A percentile compares a stretch with the other conserved stretches of the same genome.
Conservation (phyloP, 352 stramenopile species). For the Plasmopara muralis region DNA sequence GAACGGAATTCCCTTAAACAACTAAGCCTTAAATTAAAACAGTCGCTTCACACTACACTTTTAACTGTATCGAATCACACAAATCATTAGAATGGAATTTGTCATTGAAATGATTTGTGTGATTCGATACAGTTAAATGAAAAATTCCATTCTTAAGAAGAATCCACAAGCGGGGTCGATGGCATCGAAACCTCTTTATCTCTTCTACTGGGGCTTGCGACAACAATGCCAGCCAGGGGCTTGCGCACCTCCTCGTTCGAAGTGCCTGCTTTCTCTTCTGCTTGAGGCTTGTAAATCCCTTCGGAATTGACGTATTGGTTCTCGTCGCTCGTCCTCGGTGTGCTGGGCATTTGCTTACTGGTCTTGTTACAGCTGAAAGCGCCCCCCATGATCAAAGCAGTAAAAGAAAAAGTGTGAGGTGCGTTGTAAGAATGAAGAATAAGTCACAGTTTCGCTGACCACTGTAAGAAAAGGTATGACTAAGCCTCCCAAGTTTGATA, state of each 20-base stretch:
- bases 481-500: neutral
- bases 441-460: neutral
- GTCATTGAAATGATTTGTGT: too few species aligned
- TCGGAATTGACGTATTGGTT: slow-evolving; percentile 6
- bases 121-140: neutral
- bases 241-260: too few species aligned
- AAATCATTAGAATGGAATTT: too few species aligned
- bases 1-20: too few species aligned
- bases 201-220: too few species aligned
- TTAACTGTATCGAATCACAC: neutral
- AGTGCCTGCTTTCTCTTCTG: neutral
- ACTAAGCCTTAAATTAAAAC: too few species aligned
- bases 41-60: too few species aligned
- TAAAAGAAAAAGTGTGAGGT: neutral
- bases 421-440: neutral
- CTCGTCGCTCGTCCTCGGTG: slow-evolving; percentile 2
- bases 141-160: neutral
- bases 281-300: slow-evolving; percentile 4
- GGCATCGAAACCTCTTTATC: neutral
- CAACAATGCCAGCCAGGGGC: too few species aligned
- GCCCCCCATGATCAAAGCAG: slow-evolving; percentile 9
- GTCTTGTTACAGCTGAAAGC: slow-evolving; percentile 10
- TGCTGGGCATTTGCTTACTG: slow-evolving; percentile 3
- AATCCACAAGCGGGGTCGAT: neutral
- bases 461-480: slow-evolving; percentile 3